Conservation (phyloP, 306 rosid species). For the Corylus americana region DNA sequence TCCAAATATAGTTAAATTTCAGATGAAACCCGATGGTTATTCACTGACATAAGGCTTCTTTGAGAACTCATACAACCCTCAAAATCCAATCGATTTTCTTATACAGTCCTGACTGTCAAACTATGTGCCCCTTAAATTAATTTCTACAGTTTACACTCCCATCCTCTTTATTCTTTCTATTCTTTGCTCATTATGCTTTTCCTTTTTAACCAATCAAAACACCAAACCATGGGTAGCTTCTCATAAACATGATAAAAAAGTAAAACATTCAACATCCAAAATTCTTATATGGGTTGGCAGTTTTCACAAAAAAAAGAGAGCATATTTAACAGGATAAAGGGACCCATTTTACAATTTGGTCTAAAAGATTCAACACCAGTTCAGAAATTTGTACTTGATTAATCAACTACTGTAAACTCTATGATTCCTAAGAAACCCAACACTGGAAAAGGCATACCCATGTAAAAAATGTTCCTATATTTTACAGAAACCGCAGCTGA, state of each 20-base stretch:
- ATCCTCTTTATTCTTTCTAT: not conserved
- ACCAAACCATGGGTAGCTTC: not conserved
- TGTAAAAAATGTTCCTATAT: not conserved
- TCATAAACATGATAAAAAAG: not conserved
- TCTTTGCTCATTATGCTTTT: not conserved
- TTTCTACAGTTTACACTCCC: not conserved
- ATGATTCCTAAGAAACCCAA: not conserved
- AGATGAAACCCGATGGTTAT: not conserved
- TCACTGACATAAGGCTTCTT: not conserved
- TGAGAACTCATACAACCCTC: not conserved
- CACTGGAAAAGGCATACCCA: conserved; percentile 3
- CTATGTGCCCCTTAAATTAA: not conserved
- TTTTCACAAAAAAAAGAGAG: not conserved
- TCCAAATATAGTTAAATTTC: not conserved
- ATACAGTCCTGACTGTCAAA: not conserved
- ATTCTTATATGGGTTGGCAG: not conserved
- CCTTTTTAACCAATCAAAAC: not conserved
- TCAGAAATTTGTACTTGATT: not conserved
- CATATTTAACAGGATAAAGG: not conserved
- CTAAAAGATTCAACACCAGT: not conserved
- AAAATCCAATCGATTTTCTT: not conserved
- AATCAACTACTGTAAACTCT: not conserved
- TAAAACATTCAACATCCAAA: not conserved
- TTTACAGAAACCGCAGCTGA: not conserved
- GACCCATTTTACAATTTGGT: no score